phyloP scores from a whole-genome alignment of 805 yeast genomes.

The Priceomyces castillae region DNA sequence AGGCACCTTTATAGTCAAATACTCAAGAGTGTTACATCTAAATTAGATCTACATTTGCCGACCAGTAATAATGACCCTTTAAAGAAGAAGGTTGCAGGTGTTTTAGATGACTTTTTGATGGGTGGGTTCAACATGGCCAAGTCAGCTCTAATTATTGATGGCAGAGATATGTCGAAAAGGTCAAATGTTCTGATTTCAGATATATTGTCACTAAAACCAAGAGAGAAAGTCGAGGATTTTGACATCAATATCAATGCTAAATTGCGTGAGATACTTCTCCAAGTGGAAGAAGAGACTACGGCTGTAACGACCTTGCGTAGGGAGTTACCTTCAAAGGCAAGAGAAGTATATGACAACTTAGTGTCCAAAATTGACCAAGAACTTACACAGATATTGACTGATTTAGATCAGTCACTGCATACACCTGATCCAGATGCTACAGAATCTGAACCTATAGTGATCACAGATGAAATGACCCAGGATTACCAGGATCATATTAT shows the following conservation, averaged over 20 bases:
- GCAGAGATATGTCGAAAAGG: constrained; percentile 35
- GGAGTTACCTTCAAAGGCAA: constrained; percentile 46
- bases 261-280: constrained; percentile 53
- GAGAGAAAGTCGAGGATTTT: constrained; percentile 61
- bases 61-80: constrained; percentile 43
- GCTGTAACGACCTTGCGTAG: constrained; percentile 55
- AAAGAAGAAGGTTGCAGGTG: constrained; percentile 39
- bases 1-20: constrained; percentile 47
- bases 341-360: constrained; percentile 33
- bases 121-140: constrained; percentile 58
- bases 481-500: constrained; percentile 29
- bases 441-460: constrained; percentile 11
- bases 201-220: constrained; percentile 25
- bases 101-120: constrained; percentile 46
- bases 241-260: constrained; percentile 61
- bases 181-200: constrained; percentile 18
- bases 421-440: constrained; percentile 4
- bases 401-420: constrained; percentile 9
- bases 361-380: constrained; percentile 28
- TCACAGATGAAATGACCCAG: constrained; percentile 14
- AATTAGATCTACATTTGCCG: constrained; percentile 51
- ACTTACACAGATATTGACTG: constrained; percentile 26
- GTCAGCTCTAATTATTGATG: constrained; percentile 58
- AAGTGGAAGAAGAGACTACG: constrained; percentile 62
- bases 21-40: constrained; percentile 37